A percentile compares a stretch with the other conserved stretches of the same genome.
Evolutionary conservation across 2,329 filamentous ascomycete species (phyloP).

Genomic region (Penicillium fuscoglaucum): DNA sequence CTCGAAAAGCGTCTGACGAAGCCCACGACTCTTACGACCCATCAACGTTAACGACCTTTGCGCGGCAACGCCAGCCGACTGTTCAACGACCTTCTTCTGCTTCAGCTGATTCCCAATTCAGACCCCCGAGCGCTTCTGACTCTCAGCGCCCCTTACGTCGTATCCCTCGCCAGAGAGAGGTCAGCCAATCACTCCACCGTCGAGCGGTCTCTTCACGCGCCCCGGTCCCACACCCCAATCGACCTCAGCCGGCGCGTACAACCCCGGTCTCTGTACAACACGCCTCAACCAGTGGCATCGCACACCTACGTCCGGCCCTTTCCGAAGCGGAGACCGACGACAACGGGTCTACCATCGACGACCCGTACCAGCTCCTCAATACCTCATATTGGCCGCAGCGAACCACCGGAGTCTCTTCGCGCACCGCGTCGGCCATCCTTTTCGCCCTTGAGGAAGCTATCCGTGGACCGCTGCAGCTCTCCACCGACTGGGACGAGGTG

Average conservation of each 20-base stretch:
- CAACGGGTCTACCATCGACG: slow-evolving; percentile 35
- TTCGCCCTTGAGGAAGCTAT: slow-evolving; percentile 90
- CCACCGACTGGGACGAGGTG: slow-evolving; percentile 80
- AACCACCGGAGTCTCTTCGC: slow-evolving; percentile 68
- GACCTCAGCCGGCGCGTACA: slow-evolving; percentile 28
- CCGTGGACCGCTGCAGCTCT: slow-evolving; percentile 78
- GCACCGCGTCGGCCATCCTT: slow-evolving; percentile 85
- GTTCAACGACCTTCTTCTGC: slow-evolving; percentile 46
- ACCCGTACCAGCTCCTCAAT: slow-evolving; percentile 32
- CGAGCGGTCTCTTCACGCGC: slow-evolving; percentile 50
- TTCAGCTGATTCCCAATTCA: slow-evolving; percentile 40
- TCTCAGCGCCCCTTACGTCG: slow-evolving; percentile 56
- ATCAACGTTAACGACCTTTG: slow-evolving; percentile 45
- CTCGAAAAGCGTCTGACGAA: slow-evolving; percentile 51
- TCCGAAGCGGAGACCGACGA: slow-evolving; percentile 38
- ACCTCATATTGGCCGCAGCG: slow-evolving; percentile 55
- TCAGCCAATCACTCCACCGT: slow-evolving; percentile 41
- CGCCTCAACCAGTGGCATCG: slow-evolving; percentile 20
- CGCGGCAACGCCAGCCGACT: slow-evolving; percentile 50
- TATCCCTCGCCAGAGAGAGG: slow-evolving; percentile 52
- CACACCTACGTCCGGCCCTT: slow-evolving; percentile 31
- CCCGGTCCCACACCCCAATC: slow-evolving; percentile 33
- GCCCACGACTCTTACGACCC: slow-evolving; percentile 56
- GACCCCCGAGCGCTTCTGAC: slow-evolving; percentile 54
- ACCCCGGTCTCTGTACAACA: slow-evolving; percentile 31